A percentile compares a stretch with the other conserved stretches of the same genome.
Conservation (phyloP, 2,329 filamentous ascomycete species). For the Fulvia fulva region DNA sequence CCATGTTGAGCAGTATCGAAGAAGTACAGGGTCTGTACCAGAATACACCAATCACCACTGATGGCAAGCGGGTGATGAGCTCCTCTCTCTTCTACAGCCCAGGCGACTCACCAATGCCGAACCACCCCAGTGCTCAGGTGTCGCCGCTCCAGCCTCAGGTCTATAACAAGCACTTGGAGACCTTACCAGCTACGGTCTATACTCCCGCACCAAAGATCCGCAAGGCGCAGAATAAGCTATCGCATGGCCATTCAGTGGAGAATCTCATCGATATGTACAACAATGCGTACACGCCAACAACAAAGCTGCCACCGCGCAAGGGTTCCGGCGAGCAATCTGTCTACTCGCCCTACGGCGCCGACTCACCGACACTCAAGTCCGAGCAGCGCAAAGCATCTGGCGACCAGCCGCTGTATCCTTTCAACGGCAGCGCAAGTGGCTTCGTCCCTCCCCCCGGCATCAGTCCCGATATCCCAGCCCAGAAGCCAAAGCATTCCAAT, state of each 20-base stretch:
- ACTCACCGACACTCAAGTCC: background rate
- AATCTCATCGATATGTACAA: background rate
- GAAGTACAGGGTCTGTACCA: background rate
- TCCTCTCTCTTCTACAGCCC: background rate
- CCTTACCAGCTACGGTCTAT: slow-evolving; percentile 1
- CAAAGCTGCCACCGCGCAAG: background rate
- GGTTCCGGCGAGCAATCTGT: background rate
- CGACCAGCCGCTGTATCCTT: background rate
- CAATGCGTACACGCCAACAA: background rate
- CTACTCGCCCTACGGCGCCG: background rate
- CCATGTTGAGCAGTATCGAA: background rate
- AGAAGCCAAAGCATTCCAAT: slow-evolving; percentile 1
- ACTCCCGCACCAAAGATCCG: background rate
- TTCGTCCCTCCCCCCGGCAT: background rate
- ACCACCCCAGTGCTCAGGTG: slow-evolving; percentile 7
- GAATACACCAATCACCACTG: background rate
- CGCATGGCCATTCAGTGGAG: background rate
- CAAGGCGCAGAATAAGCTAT: background rate
- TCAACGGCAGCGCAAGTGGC: background rate
- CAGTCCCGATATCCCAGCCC: background rate
- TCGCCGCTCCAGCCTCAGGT: slow-evolving; percentile 4
- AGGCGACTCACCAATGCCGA: background rate
- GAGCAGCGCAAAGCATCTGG: background rate
- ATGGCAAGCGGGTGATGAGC: background rate
- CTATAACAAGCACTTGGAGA: background rate